A percentile compares a stretch with the other conserved stretches of the same genome.
Conservation (phyloP, 495 filamentous ascomycete genomes). For the Astrocystis sublimbata region DNA sequence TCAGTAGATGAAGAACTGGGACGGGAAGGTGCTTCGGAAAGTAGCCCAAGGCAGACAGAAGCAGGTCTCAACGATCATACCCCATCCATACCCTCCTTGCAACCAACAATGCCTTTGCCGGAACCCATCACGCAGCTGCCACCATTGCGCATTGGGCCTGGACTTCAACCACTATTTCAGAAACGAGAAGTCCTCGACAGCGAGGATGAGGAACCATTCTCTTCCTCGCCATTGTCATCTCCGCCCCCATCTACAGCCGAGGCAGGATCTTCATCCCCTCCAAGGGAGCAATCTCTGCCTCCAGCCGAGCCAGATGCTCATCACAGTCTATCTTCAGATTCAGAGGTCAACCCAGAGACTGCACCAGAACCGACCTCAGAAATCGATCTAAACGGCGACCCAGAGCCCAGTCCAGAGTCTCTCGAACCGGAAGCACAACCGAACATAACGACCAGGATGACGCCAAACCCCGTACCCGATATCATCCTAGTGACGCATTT, state of each 20-base stretch:
- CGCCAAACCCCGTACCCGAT: slow-evolving; percentile 26
- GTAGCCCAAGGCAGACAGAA: background rate
- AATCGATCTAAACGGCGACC: no score
- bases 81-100: background rate
- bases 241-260: slow-evolving; percentile 6
- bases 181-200: slow-evolving; percentile 33
- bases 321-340: background rate
- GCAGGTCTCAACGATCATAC: background rate
- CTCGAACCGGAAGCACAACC: background rate
- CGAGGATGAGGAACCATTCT: slow-evolving; percentile 36
- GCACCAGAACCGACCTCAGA: no score
- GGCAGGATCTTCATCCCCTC: slow-evolving; percentile 3
- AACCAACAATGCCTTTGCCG: background rate
- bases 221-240: slow-evolving; percentile 13
- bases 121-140: slow-evolving; percentile 3
- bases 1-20: background rate
- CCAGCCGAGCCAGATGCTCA: background rate
- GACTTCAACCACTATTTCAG: background rate
- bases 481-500: slow-evolving; percentile 47
- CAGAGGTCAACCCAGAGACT: background rate
- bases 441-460: background rate
- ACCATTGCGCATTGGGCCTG: slow-evolving; percentile 12
- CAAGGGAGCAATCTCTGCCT: background rate
- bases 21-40: background rate
- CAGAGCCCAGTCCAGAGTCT: background rate